A percentile compares a stretch with the other conserved stretches of the same genome.
phyloP scores from a whole-genome alignment of 208 protist genomes.

The Blastocrithidia nonstop region DNA sequence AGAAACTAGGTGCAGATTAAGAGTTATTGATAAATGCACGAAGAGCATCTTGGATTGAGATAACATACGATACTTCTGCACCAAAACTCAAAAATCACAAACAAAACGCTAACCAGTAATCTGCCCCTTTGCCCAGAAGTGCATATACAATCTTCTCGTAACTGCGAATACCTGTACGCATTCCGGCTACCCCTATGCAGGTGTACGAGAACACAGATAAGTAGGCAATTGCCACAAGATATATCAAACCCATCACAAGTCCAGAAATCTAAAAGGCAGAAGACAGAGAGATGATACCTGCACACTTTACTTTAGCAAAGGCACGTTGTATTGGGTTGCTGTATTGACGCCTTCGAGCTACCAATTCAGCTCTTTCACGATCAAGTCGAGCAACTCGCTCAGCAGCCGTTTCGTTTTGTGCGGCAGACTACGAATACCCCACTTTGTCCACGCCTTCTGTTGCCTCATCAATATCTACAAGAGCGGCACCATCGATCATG shows the following conservation, averaged over 20 bases:
- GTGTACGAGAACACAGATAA: conserved; percentile 41
- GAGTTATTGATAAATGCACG: conserved; percentile 23
- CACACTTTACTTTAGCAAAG: conserved; percentile 25
- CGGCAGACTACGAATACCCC: too few species aligned
- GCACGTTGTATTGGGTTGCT: too few species aligned
- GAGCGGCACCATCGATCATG: too few species aligned
- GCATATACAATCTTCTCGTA: conserved; percentile 27
- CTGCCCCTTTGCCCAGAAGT: conserved; percentile 24
- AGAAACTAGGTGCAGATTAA: conserved; percentile 7
- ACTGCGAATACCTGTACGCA: conserved; percentile 16
- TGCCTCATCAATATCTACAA: too few species aligned
- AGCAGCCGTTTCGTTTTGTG: too few species aligned
- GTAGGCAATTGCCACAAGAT: conserved; percentile 12
- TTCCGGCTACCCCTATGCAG: conserved; percentile 13
- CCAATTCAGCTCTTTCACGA: not conserved
- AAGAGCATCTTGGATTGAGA: conserved; percentile 46
- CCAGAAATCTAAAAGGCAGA: conserved; percentile 33
- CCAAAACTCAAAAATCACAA: conserved; percentile 42
- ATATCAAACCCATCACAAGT: conserved; percentile 18
- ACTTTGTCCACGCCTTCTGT: too few species aligned
- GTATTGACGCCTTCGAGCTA: too few species aligned
- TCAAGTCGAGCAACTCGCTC: not conserved
- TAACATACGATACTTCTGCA: conserved; percentile 49
- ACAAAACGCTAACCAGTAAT: conserved; percentile 37
- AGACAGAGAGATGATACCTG: conserved; percentile 36